Base-by-base conservation (phyloP, 208 protist species). In the Leishmania guyanensis region DNA sequence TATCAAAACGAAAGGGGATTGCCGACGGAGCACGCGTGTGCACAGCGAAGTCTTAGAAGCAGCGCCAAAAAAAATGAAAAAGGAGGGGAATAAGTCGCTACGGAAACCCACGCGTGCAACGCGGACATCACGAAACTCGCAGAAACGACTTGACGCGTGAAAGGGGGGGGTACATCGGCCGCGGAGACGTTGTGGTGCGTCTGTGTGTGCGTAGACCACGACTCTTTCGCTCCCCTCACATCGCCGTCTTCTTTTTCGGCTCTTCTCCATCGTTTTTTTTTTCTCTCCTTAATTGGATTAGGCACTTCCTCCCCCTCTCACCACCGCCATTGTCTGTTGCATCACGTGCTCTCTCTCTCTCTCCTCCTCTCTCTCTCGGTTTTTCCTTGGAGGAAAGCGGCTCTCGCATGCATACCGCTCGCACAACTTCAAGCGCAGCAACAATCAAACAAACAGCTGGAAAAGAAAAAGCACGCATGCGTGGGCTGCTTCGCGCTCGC, bases 351-450 rank as follows among this genome's bases (percentile, higher is more conserved):
- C 39, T 48, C 17, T 72, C 68, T 39, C 1, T 33, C 4, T 50
- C 43, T 75, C 48, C 22, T 60, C 33, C 72, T 39, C 50, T 73
- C 69, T 73, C 69, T 73, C 71, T 29, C 39, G 54, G 22, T 39
- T 16, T 29, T 68, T 68, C 29, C 20, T 14, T 68, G 29, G 29
- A 20, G 20, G 26, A 10, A 8, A 5, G 58, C 58, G 16, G 9
- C 26, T 6, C 26, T 64, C 58, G 3, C 58, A 5, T 29, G 58
- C 58, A 10, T n/a, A 33, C 58, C 2, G 9, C 26, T 16, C 58
- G 26, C 26, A 62, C 56, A 62, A 29, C 56, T 4, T 9, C 22
- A 62, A 29, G 58, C 26, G 58, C 58, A 14, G 29, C 58, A 10
- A 64, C 9, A 64, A 29, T 29, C 58, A 10, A 33, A 16, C 26